Conservation (phyloP, 495 filamentous ascomycete genomes). For the Aspergillus cristatus region DNA sequence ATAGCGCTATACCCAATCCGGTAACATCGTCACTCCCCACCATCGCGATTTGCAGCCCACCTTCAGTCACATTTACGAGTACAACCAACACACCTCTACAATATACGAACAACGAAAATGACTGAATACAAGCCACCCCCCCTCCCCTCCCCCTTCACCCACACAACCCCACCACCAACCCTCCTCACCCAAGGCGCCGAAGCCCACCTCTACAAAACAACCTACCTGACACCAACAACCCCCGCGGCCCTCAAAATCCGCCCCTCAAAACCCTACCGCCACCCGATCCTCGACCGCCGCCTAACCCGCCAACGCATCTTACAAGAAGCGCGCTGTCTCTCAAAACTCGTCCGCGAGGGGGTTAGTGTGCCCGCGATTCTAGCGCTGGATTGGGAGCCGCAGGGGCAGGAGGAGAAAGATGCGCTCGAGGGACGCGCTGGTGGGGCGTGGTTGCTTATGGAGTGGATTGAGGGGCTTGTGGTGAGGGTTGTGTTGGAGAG, state of each 20-base stretch:
- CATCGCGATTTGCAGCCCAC: no score
- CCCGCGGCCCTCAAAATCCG: slow-evolving; percentile 87
- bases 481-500: slow-evolving; percentile 58
- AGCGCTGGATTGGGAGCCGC: slow-evolving; percentile 56
- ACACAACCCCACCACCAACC: slow-evolving; percentile 43
- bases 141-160: slow-evolving; percentile 58
- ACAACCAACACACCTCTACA: no score
- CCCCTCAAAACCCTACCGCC: slow-evolving; percentile 85
- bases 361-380: slow-evolving; percentile 70
- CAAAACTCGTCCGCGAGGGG: slow-evolving; percentile 64
- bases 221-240: slow-evolving; percentile 58
- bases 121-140: slow-evolving; percentile 29
- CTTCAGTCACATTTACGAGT: no score
- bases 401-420: slow-evolving; percentile 11
- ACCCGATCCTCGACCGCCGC: slow-evolving; percentile 80
- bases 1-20: no score
- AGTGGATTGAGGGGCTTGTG: slow-evolving; percentile 75
- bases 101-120: no score
- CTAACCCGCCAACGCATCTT: slow-evolving; percentile 79
- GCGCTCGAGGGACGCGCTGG: slow-evolving; percentile 38
- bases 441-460: slow-evolving; percentile 75
- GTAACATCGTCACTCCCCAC: no score
- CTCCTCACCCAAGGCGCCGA: slow-evolving; percentile 90
- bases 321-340: slow-evolving; percentile 77
- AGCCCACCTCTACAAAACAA: slow-evolving; percentile 83